These are phyloP conservation scores for Debaryomyces sp. DNA, from an alignment of 1,139 yeast genomes.

Conservation along the genomic window DNA sequence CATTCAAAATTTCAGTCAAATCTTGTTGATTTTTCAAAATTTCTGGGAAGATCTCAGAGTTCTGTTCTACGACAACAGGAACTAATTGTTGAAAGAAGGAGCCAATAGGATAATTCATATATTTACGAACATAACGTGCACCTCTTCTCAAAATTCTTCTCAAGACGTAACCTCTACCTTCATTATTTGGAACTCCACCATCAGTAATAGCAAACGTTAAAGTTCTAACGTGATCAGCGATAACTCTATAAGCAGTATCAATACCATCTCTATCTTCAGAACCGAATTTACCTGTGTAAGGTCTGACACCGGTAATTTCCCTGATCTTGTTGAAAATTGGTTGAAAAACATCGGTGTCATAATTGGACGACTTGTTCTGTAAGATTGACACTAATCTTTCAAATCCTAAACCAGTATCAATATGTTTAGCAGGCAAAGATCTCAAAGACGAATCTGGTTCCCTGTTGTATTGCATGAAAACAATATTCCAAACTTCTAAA, in stretches of 20 bases:
- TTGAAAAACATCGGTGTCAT: constrained; percentile 94
- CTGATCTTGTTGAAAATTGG: constrained; percentile 85
- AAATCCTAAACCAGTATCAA: constrained; percentile 98
- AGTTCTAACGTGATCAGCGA: constrained; percentile 98
- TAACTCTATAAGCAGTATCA: constrained; percentile 96
- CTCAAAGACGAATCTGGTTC: constrained; percentile 84
- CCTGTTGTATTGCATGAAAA: constrained; percentile 94
- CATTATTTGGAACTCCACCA: constrained; percentile 99
- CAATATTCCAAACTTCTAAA: constrained; percentile 96
- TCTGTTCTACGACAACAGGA: constrained; percentile 90
- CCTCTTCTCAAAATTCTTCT: constrained; percentile 98
- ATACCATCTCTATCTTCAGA: constrained; percentile 90
- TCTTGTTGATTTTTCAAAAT: constrained; percentile 68
- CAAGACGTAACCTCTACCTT: constrained; percentile 97
- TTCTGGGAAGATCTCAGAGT: constrained; percentile 89
- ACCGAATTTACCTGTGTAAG: constrained; percentile 91
- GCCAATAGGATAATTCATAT: constrained; percentile 95
- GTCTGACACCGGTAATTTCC: constrained; percentile 90
- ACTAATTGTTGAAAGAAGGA: constrained; percentile 88
- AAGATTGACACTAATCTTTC: constrained; percentile 94
- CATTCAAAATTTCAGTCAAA: constrained; percentile 88
- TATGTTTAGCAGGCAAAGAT: constrained; percentile 88
- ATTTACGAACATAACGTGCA: constrained; percentile 93
- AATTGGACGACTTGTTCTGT: constrained; percentile 88
- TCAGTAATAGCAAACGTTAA: constrained; percentile 94